Percentiles rank a stretch among this genome's conserved stretches.
Evolutionary conservation across 306 rosid genomes (phyloP).

Genomic region (Quercus berberidifolia): DNA sequence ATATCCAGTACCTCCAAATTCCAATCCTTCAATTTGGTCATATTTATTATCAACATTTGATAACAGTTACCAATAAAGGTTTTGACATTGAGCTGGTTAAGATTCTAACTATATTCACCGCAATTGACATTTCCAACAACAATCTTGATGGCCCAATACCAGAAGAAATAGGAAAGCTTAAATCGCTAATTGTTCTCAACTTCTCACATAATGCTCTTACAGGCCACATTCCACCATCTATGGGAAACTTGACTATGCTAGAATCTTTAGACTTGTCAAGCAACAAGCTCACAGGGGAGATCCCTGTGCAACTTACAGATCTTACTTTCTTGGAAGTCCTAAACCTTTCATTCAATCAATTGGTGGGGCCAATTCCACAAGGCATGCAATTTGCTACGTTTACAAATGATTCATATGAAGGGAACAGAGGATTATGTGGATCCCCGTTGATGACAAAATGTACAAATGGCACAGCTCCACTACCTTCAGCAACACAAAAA

Average conservation of each 20-base stretch:
- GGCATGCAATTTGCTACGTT: conserved; percentile 24
- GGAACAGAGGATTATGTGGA: conserved; percentile 35
- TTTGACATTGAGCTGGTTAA: conserved; percentile 13
- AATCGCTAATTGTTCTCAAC: conserved; percentile 27
- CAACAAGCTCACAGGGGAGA: conserved; percentile 15
- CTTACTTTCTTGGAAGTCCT: conserved; percentile 27
- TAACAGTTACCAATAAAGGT: conserved; percentile 32
- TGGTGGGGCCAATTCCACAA: background rate
- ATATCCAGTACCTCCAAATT: background rate
- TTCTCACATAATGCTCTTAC: conserved; percentile 30
- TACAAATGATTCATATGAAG: background rate
- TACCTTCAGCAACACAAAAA: background rate
- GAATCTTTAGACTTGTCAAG: conserved; percentile 45
- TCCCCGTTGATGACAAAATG: background rate
- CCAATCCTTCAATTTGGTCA: background rate
- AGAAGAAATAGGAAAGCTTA: conserved; percentile 6
- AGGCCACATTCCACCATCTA: conserved; percentile 17
- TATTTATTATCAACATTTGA: conserved; percentile 23
- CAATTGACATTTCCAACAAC: conserved; percentile 34
- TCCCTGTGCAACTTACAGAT: conserved; percentile 4
- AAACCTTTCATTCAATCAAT: conserved; percentile 23
- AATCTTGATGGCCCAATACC: conserved; percentile 25
- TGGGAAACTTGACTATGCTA: conserved; percentile 12
- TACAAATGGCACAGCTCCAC: accelerated
- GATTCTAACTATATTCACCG: conserved; percentile 30